Evolutionary conservation across 179 eudicot genomes (phyloP).

Genomic region (Corrigiola litoralis): DNA sequence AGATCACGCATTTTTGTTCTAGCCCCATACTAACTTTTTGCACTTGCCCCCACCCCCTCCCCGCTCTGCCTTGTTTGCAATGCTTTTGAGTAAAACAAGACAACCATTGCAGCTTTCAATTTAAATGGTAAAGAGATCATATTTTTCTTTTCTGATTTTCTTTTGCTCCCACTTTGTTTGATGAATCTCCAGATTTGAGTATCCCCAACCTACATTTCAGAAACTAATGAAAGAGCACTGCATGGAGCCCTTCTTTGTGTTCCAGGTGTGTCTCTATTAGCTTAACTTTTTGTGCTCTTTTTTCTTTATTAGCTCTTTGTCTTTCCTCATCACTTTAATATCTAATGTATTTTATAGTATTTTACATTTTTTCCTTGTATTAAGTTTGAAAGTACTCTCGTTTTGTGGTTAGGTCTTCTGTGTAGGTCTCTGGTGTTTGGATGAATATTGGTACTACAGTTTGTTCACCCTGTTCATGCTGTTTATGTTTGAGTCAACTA

Average conservation of each 20-base stretch:
- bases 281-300: background rate
- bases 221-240: constrained; percentile 95
- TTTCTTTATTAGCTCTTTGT: background rate
- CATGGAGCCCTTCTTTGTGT: constrained; percentile 99
- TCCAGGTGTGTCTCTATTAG: constrained; percentile 65
- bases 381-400: background rate
- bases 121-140: background rate
- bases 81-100: too few relatives aligned
- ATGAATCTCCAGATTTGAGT: constrained; percentile 70
- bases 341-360: too few relatives aligned
- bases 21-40: too few relatives aligned
- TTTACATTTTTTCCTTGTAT: background rate
- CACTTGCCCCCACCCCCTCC: too few relatives aligned
- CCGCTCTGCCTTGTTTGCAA: too few relatives aligned
- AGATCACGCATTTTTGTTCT: too few relatives aligned
- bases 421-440: constrained; percentile 99
- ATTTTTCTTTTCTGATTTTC: background rate
- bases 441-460: constrained; percentile 98
- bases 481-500: constrained; percentile 96
- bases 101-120: too few relatives aligned
- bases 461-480: constrained; percentile 92
- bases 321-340: too few relatives aligned
- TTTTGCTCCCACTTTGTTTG: background rate
- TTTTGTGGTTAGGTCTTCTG: constrained; percentile 73
- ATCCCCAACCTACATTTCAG: constrained; percentile 98